Conservation (phyloP, 768 basidiomycete genomes). For the Austroboletus eburneus region DNA sequence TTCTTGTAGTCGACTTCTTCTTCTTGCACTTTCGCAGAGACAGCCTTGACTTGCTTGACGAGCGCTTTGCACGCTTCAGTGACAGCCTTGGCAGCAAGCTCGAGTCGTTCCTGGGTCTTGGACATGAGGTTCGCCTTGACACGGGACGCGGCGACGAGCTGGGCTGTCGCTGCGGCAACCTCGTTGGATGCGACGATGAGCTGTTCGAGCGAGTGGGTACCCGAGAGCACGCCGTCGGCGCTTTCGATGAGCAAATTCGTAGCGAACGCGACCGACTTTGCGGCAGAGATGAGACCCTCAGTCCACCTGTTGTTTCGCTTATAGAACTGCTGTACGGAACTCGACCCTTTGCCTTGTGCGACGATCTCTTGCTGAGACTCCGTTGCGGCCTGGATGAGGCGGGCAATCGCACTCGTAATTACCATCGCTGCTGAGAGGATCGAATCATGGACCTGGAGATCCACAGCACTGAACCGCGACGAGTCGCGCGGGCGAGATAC, state of each 20-base stretch:
- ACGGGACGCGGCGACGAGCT: conserved; percentile 96
- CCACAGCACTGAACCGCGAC: conserved; percentile 82
- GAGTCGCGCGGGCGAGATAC: conserved; percentile 89
- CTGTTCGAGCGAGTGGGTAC: conserved; percentile 95
- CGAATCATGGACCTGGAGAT: conserved; percentile 96
- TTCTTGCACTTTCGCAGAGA: conserved; percentile 73
- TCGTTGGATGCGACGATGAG: conserved; percentile 99
- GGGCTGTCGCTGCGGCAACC: conserved; percentile 94
- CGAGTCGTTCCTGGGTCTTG: conserved; percentile 94
- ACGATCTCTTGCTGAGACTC: conserved; percentile 99
- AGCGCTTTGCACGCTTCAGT: conserved; percentile 96
- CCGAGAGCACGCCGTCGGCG: conserved; percentile 95
- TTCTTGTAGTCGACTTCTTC: conserved; percentile 84
- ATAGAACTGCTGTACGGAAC: conserved; percentile 94
- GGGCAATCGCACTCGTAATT: conserved; percentile 92
- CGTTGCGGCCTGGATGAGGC: conserved; percentile 93
- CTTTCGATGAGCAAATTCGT: conserved; percentile 94
- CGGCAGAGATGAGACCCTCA: conserved; percentile 96
- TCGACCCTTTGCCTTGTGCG: conserved; percentile 89
- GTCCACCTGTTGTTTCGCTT: conserved; percentile 99
- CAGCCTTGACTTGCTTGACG: conserved; percentile 93
- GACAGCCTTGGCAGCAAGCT: conserved; percentile 95
- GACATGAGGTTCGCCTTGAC: conserved; percentile 99
- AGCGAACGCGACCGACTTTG: conserved; percentile 95
- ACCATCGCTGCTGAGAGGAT: conserved; percentile 92